Evolutionary conservation across 768 basidiomycete genomes (phyloP), one percentile per base, ranked within the genome.

Genomic region (Leccinum subgranulosum): DNA sequence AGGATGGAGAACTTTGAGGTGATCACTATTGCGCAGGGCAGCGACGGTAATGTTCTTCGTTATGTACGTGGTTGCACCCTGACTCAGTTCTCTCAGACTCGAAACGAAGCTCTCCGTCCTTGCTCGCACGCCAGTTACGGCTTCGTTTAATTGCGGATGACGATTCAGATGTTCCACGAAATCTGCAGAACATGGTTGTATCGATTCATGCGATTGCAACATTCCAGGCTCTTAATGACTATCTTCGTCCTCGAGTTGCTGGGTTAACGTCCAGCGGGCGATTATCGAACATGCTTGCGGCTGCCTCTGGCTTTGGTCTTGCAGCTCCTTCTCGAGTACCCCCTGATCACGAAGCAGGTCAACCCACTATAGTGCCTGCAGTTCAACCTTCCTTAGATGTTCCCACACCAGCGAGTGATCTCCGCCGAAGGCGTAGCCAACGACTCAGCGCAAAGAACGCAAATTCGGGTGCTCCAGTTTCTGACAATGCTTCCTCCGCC

Each of bases 131-230:
- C 25, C 94, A 96, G 64, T 76, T 99, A 47, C 88, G 94, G 10
- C 83, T 98, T 12, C 87, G 92, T 21, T 76, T 99, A 15, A 81
- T 92, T n/a, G 93, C 94, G 1, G 87, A 87, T 10, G 93, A 97
- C 53, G 92, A 90, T 33, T 84, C 90, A 0, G 94, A 94, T 62
- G 83, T 96, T 21, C 96, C 97, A 17, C 85, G 88, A 54, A 88
- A 83, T 67, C 76, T 92, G 33, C 89, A 89, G 66, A 94, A 92
- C 63, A 91, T 98, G 67, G 92, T 94, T 39, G 92, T 98, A 21
- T 98, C 95, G 7, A 98, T 98, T 59, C 96, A 98, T 69, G 96
- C 95, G 6, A 97, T 98, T 60, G 96, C 97, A 1, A 98, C 94
- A 1, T 94, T 98, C 82, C 94, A 97, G 70, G 94, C 96, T 1